Base-by-base conservation (phyloP, 345 rosid genomes). In the Hirschfeldia incana region DNA sequence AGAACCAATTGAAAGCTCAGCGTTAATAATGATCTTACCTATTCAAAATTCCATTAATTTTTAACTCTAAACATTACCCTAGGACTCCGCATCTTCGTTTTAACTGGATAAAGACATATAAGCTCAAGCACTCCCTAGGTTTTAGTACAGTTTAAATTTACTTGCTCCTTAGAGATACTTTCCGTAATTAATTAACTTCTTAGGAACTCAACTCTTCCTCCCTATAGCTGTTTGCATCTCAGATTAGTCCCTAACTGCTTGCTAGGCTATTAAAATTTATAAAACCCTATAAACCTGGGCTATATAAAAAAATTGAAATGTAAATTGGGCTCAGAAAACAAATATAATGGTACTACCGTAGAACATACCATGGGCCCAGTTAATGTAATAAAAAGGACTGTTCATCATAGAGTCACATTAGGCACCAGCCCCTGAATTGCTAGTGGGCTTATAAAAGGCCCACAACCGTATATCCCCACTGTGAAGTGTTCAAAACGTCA, bases 391-490 rank as follows among this genome's bases (percentile, higher is more conserved):
- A 36, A 36, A 36, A 6, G 17, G 17, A 16, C 60, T 42, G 6
- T 53, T 10, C 13, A 33, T 5, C 8, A 32, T 26, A 60, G 17
- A 60, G 17, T 36, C 12, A 49, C 51, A 62, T 27, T 16, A 44
- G 9, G 32, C 69, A n/a, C 21, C 21, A 36, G 16, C 33, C 27
- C 72, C 65, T 37, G 37, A 36, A 29, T 16, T 46, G 21, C 34
- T 62, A 11, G 3, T 62, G 2, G 39, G 63, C 75, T 62, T 15
- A n/a, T 0, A 0, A 21, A 13, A 78, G 60, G 53, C 81, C 77
- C 51, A 72, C 7, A 1, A 32, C 3, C 2, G 6, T 58, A 2
- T 49, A 0, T 4, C 10, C 46, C 12, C 3, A 29, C 30, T 30
- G 44, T 12, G 11, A 11, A n/a, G 55, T 15, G 12, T 15, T 39